phyloP scores from a whole-genome alignment of 257 asterid species.

The Solanum clarkiae region DNA sequence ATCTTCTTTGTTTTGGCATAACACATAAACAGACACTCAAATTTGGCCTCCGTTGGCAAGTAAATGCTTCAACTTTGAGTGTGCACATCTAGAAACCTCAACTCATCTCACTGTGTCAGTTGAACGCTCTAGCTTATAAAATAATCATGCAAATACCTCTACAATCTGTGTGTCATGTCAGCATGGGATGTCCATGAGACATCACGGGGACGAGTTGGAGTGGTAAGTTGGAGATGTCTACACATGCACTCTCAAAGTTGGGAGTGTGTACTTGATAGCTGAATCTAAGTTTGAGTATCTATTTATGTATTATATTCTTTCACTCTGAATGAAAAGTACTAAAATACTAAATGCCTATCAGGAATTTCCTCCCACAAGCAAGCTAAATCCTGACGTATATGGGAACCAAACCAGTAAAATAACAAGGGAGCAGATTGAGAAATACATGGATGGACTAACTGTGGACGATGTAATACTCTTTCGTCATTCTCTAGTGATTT shows the following conservation, averaged over 20 bases:
- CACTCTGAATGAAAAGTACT: background rate
- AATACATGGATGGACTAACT: conserved; percentile 52
- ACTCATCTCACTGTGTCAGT: background rate
- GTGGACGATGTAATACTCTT: conserved; percentile 40
- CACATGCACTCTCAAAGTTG: background rate
- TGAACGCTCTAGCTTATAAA: background rate
- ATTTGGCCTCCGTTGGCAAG: background rate
- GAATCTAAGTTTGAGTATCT: background rate
- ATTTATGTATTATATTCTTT: background rate
- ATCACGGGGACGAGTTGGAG: background rate
- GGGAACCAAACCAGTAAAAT: conserved; percentile 63
- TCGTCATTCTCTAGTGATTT: background rate
- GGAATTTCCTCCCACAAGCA: conserved; percentile 85
- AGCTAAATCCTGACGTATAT: conserved; percentile 32
- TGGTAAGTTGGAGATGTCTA: too few species aligned
- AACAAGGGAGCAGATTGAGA: conserved; percentile 44
- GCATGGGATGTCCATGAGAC: background rate
- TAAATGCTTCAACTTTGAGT: background rate
- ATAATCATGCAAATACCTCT: background rate
- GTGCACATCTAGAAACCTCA: background rate
- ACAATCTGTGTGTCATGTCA: background rate
- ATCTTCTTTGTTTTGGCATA: background rate
- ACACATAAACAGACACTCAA: background rate
- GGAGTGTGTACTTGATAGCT: background rate
- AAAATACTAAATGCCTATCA: conserved; percentile 9